Conservation (phyloP, 768 basidiomycete species). For the Clavulina sp. region DNA sequence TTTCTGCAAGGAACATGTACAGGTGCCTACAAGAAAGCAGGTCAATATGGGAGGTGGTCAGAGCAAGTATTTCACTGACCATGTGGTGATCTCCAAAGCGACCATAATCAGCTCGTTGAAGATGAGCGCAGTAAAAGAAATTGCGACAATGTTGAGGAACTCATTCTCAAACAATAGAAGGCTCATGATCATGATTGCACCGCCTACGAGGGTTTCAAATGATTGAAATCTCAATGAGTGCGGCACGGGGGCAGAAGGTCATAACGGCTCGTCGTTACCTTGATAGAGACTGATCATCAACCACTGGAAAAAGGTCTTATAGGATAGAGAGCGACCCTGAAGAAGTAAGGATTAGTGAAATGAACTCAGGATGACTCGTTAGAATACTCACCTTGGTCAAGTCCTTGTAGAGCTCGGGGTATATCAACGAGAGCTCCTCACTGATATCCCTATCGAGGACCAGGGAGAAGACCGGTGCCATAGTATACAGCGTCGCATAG, state of each 20-base stretch:
- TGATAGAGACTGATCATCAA: slow-evolving; percentile 95
- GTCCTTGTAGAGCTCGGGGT: slow-evolving; percentile 96
- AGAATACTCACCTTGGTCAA: slow-evolving; percentile 59
- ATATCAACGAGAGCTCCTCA: slow-evolving; percentile 84
- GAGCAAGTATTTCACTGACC: slow-evolving; percentile 29
- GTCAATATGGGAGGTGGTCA: neutral
- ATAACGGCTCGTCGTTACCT: slow-evolving; percentile 38
- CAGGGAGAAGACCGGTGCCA: slow-evolving; percentile 96
- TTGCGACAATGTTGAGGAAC: slow-evolving; percentile 94
- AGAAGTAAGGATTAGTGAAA: slow-evolving; percentile 3
- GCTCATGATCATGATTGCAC: slow-evolving; percentile 97
- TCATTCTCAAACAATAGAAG: slow-evolving; percentile 92
- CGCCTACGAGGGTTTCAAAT: slow-evolving; percentile 32
- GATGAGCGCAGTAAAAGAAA: slow-evolving; percentile 90
- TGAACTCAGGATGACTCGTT: neutral
- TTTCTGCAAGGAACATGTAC: slow-evolving; percentile 86
- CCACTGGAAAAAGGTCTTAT: slow-evolving; percentile 98
- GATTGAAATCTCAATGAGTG: neutral
- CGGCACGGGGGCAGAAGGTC: neutral
- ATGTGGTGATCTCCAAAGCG: slow-evolving; percentile 91
- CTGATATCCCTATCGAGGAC: slow-evolving; percentile 92
- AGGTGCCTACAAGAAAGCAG: slow-evolving; percentile 43
- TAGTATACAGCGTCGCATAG: slow-evolving; percentile 90
- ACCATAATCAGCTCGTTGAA: slow-evolving; percentile 99
- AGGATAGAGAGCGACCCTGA: slow-evolving; percentile 83